Percentiles rank a stretch among this genome's conserved stretches.
These are phyloP conservation scores for Magnaporthiopsis incrustans DNA, from an alignment of 2,329 filamentous ascomycete genomes.

Conservation along the genomic window DNA sequence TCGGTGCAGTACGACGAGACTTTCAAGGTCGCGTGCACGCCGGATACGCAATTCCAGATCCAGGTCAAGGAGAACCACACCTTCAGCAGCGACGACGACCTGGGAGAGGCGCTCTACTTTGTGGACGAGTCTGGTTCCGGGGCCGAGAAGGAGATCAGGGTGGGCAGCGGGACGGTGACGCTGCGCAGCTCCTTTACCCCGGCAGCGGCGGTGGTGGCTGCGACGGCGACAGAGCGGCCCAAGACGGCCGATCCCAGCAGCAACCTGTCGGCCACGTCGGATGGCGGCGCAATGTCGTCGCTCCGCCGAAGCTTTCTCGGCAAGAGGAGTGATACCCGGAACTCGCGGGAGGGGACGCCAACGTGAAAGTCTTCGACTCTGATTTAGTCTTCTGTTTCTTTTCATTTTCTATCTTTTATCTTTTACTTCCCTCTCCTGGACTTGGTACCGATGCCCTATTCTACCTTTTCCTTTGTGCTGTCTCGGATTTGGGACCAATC, in stretches of 20 bases:
- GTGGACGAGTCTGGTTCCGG: conserved; percentile 70
- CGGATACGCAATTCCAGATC: conserved; percentile 80
- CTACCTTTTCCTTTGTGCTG: not conserved
- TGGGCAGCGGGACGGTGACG: conserved; percentile 64
- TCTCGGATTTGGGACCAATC: not conserved
- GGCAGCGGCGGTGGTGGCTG: conserved; percentile 13
- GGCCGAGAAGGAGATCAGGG: conserved; percentile 63
- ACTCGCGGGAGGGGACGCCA: conserved; percentile 34
- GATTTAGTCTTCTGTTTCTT: too few species aligned
- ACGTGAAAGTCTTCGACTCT: conserved; percentile 5
- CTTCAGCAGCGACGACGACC: conserved; percentile 72
- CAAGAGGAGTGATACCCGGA: conserved; percentile 36
- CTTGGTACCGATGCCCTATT: not conserved
- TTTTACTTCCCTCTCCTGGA: not conserved
- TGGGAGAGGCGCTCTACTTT: conserved; percentile 84
- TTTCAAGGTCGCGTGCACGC: conserved; percentile 68
- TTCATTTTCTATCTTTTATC: not conserved
- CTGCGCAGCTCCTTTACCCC: conserved; percentile 65
- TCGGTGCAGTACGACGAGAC: conserved; percentile 66
- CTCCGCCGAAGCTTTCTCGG: conserved; percentile 47
- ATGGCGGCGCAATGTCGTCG: conserved; percentile 22
- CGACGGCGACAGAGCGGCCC: conserved; percentile 32
- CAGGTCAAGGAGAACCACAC: conserved; percentile 78
- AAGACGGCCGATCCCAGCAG: conserved; percentile 30
- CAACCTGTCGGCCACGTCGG: not conserved